Conservation (phyloP, 2,329 filamentous ascomycete genomes). For the Neobulgaria alba region DNA sequence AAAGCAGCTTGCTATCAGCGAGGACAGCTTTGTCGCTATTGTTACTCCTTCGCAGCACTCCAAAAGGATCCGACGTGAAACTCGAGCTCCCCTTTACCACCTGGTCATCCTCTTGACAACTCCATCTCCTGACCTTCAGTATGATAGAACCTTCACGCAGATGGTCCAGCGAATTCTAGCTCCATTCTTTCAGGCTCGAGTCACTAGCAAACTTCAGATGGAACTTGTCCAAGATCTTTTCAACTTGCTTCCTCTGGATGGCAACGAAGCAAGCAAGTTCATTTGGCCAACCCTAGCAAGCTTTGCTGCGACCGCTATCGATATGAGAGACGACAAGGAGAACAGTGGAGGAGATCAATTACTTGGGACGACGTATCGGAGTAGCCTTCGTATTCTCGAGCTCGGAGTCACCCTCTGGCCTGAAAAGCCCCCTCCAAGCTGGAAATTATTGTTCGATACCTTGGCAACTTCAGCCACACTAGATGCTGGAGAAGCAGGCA, state of each 20-base stretch:
- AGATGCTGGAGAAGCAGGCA: constrained; percentile 59
- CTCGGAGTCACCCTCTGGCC: constrained; percentile 41
- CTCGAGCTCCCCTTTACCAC: constrained; percentile 55
- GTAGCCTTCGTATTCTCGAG: constrained; percentile 59
- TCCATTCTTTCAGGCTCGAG: constrained; percentile 44
- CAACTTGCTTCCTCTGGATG: constrained; percentile 16
- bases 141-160: constrained; percentile 17
- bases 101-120: constrained; percentile 49
- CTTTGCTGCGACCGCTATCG: constrained; percentile 18
- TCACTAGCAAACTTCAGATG: constrained; percentile 29
- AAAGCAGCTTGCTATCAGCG: constrained; percentile 42
- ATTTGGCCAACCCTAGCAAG: constrained; percentile 26
- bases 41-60: constrained; percentile 1
- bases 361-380: constrained; percentile 60
- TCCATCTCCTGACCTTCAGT: constrained; percentile 16
- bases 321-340: constrained; percentile 14
- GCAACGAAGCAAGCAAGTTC: constrained; percentile 10
- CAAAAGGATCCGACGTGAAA: constrained; percentile 31
- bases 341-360: constrained; percentile 35
- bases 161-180: constrained; percentile 42
- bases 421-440: constrained; percentile 26
- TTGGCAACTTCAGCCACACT: constrained; percentile 47
- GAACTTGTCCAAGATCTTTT: constrained; percentile 30
- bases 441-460: constrained; percentile 45
- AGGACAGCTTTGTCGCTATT: constrained; percentile 33